Percentiles rank a stretch among this genome's conserved stretches.
phyloP scores from a whole-genome alignment of 179 eudicot genomes.

The Silene coronaria region DNA sequence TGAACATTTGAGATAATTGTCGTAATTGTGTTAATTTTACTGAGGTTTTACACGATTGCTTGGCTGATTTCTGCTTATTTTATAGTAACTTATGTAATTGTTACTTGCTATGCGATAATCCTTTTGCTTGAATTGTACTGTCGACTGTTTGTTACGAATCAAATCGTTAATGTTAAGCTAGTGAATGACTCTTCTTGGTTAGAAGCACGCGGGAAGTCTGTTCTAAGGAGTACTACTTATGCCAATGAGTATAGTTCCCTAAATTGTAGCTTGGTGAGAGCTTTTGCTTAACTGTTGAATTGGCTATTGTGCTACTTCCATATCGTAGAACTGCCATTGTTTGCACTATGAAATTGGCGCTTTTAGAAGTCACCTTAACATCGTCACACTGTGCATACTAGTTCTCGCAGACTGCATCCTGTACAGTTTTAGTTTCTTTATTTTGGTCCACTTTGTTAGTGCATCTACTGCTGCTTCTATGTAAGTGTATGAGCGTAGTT shows the following conservation, averaged over 20 bases:
- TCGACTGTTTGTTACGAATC: neutral
- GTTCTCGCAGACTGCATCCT: neutral
- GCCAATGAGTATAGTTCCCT: neutral
- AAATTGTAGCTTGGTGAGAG: neutral
- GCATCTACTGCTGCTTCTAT: neutral
- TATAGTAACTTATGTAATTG: neutral
- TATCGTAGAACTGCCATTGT: neutral
- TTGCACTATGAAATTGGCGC: neutral
- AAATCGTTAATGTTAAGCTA: neutral
- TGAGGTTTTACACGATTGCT: neutral
- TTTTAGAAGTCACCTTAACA: neutral
- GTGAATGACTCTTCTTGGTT: neutral
- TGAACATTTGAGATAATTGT: conserved; percentile 6
- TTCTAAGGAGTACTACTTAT: too few species aligned
- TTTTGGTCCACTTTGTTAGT: neutral
- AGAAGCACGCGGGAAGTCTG: neutral
- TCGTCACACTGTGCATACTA: neutral
- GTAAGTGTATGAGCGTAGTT: neutral
- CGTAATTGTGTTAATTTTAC: conserved; percentile 2
- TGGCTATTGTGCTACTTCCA: neutral
- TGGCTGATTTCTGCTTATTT: neutral
- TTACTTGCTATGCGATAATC: too few species aligned
- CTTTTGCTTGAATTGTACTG: neutral
- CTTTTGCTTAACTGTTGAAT: too few species aligned
- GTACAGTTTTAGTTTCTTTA: neutral